These are phyloP conservation scores for Mayamaea pseudoterrestris DNA, from an alignment of 108 stramenopile species.

Conservation along the genomic window DNA sequence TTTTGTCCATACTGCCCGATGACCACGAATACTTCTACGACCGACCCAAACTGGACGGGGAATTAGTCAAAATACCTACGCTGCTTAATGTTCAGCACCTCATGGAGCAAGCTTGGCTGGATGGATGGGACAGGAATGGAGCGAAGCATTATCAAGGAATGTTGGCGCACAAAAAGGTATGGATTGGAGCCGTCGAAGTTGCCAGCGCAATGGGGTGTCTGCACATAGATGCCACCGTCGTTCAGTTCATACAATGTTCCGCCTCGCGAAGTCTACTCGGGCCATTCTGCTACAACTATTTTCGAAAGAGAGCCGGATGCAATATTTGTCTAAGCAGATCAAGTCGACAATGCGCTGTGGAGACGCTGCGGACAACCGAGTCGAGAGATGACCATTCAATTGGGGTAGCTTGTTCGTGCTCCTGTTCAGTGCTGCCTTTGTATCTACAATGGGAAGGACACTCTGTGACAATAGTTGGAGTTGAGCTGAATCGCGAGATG, in stretches of 20 bases:
- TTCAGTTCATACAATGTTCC: constrained; percentile 56
- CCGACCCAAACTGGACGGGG: constrained; percentile 6
- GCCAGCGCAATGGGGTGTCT: constrained; percentile 38
- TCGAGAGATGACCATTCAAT: neutral
- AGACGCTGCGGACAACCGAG: neutral
- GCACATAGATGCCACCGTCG: constrained; percentile 52
- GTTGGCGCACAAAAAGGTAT: constrained; percentile 26
- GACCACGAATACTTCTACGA: constrained; percentile 17
- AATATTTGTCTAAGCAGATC: neutral
- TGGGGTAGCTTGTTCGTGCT: neutral
- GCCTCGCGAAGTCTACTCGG: constrained; percentile 34
- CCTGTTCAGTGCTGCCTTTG: constrained; percentile 25
- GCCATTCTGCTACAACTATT: constrained; percentile 44
- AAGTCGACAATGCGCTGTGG: neutral
- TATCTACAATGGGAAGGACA: constrained; percentile 84
- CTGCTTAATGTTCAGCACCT: constrained; percentile 33
- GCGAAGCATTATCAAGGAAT: constrained; percentile 41
- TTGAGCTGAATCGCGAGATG: constrained; percentile 8
- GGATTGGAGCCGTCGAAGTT: constrained; percentile 76
- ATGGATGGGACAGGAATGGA: constrained; percentile 52
- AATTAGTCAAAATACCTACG: too few species aligned
- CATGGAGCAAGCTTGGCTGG: constrained; percentile 51
- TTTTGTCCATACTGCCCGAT: constrained; percentile 30
- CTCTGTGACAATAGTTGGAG: constrained; percentile 67
- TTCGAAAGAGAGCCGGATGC: constrained; percentile 11